Evolutionary conservation across 2,329 filamentous ascomycete genomes (phyloP), one percentile per base, ranked within the genome.

Genomic region (Aspergillus spinulosporus): DNA sequence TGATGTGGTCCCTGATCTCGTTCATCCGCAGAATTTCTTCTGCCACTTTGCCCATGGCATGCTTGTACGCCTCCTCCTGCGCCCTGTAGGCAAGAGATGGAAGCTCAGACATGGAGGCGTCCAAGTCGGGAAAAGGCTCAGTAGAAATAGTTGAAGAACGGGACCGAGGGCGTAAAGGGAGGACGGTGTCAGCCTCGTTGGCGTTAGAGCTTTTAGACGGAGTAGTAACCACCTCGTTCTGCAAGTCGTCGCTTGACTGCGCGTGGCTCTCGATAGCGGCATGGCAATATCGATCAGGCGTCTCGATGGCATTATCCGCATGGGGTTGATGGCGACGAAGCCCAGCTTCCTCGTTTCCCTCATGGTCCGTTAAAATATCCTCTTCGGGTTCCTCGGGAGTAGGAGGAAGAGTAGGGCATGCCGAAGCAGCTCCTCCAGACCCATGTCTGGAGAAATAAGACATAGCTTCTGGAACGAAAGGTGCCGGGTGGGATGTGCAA

Each of bases 51-150:
- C 56, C 57, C 29, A 70, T 52, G 3, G 68, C 66, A 11, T 58
- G 42, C 5, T 59, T 59, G 55, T 68, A 70, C 9, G 62, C 62
- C 21, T 60, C 54, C n/a, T 67, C 63, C 4, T 58, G 51, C 5
- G 40, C 45, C 11, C 54, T 49, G 28, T 68, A 57, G 4, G 52
- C 42, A 1, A 39, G 15, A 7, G 54, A 29, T 6, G 58, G 37
- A 2, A 43, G 31, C 2, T 50, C 21, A 2, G 15, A 29, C 26
- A 64, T 58, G 43, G 59, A 62, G 6, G 52, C 54, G 26, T 65
- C 60, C 40, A 66, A 71, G 8, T 65, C 64, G 0, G 68, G 68
- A 15, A 71, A 71, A 0, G 66, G 62, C 39, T 71, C 68, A 1
- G 56, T 55, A 15, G 47, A 44, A 34, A n/a, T n/a, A 42, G 42